phyloP scores from a whole-genome alignment of 2,329 filamentous ascomycete genomes.

The Penicillium sp. region DNA sequence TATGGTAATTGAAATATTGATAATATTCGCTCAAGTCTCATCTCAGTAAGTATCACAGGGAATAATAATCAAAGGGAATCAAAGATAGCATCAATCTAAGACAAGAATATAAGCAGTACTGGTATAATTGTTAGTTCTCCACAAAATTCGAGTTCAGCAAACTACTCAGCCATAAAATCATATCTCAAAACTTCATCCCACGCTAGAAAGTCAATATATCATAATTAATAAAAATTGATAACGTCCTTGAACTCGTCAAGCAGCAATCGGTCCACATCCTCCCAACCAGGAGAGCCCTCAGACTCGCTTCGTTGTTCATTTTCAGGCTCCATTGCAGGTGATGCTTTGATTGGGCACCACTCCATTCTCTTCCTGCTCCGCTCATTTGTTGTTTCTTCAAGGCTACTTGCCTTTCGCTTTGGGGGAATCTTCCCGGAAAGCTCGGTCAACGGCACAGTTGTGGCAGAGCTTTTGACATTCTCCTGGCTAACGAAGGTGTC shows the following conservation, averaged over 20 bases:
- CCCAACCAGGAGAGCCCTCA: constrained; percentile 25
- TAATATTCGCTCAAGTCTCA: background rate
- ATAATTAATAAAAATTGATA: constrained; percentile 34
- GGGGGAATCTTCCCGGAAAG: background rate
- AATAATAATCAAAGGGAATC: background rate
- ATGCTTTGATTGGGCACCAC: background rate
- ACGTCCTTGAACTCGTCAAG: constrained; percentile 43
- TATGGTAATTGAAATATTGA: background rate
- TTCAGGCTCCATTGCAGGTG: background rate
- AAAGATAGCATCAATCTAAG: background rate
- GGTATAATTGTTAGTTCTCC: background rate
- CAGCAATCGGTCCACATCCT: constrained; percentile 38
- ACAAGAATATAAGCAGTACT: background rate
- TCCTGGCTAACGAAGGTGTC: background rate
- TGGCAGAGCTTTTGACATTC: background rate
- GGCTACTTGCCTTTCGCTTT: constrained; percentile 8
- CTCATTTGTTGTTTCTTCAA: background rate
- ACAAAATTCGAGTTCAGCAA: background rate
- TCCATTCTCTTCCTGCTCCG: background rate
- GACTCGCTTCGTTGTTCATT: background rate
- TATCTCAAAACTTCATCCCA: background rate
- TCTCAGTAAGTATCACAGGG: background rate
- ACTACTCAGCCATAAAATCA: background rate
- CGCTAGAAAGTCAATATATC: background rate
- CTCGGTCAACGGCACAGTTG: background rate